Base-by-base conservation (phyloP, 1,284 basidiomycete genomes). In the Rhodotorula sp. region DNA sequence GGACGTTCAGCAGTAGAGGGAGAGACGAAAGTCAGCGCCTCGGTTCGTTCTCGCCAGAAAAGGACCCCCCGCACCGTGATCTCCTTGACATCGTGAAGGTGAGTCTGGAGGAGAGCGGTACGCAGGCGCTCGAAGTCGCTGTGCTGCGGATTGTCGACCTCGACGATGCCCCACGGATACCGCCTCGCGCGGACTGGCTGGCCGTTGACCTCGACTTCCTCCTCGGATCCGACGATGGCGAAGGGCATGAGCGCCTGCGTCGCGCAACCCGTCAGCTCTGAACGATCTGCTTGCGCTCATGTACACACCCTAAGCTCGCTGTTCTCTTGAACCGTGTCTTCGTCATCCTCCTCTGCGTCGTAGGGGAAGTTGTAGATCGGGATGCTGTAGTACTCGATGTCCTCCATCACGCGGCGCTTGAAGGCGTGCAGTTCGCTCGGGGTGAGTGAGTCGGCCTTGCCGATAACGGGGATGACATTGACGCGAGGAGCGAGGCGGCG, bases 361-460 rank as follows among this genome's bases (percentile, higher is more conserved):
- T 96, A 99, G 0, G 96, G 96, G 87, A 99, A 99, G 84, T 99
- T 99, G 86, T 99, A 99, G 56, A 99, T 90, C 10, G 96, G 95
- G 76, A 99, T 99, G 75, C 90, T 89, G 80, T 99, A 98, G 84
- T 98, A 87, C 79, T 98, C 95, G 76, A 99, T 98, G 80, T 99
- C 95, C 82, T 99, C 94, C 94, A 98, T 98, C 79, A 99, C 92
- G 80, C 96, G 86, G 83, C 94, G 94, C 86, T 97, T 99, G 87
- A 99, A 99, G 18, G 88, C 92, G 71, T 87, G 87, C 65, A 97
- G 87, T 81, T 97, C 94, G 71, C 85, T 87, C 7, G 92, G 91
- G 24, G 95, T 98, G 80, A 99, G 83, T 13, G 92, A 89, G 82
- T 99, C 96, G 11, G 94, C 90, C 82, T 99, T 99, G 76, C 96